Evolutionary conservation across 2,329 filamentous ascomycete species (phyloP).

Genomic region (Phaeoacremonium minimum): DNA sequence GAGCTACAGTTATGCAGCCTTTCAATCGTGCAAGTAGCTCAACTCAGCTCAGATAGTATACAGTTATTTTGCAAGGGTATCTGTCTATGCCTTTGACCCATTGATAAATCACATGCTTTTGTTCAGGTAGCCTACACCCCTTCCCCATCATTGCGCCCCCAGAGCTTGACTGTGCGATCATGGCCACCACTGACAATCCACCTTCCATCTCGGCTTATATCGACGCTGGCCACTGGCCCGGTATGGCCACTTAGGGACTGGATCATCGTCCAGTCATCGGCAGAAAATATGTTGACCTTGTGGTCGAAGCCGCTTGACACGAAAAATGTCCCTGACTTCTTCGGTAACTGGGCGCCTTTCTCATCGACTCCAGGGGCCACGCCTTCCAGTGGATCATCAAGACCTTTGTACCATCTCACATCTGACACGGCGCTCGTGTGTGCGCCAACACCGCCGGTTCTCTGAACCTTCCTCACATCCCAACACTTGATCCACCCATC

Average conservation of each 20-base stretch:
- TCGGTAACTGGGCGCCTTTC: constrained; percentile 65
- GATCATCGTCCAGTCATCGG: constrained; percentile 89
- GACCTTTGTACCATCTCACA: constrained; percentile 87
- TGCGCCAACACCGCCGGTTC: constrained; percentile 80
- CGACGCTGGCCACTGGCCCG: constrained; percentile 85
- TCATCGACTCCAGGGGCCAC: constrained; percentile 56
- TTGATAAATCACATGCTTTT: no score
- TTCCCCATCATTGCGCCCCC: constrained; percentile 72
- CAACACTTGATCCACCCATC: constrained; percentile 98
- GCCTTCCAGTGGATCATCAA: constrained; percentile 67
- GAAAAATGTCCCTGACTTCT: constrained; percentile 88
- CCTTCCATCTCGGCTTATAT: constrained; percentile 77
- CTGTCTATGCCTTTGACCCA: no score
- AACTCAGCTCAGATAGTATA: no score
- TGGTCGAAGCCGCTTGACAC: constrained; percentile 90
- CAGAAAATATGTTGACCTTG: constrained; percentile 92
- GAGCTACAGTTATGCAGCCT: no score
- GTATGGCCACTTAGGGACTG: constrained; percentile 88
- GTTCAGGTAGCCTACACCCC: no score
- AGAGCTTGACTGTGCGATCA: constrained; percentile 92
- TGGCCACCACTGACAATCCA: constrained; percentile 96
- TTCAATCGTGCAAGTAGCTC: no score
- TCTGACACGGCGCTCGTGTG: constrained; percentile 91
- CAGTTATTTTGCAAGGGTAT: no score
- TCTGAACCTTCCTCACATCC: constrained; percentile 87